Evolutionary conservation across 345 rosid genomes (phyloP).

Genomic region (Hypericum androsaemum): DNA sequence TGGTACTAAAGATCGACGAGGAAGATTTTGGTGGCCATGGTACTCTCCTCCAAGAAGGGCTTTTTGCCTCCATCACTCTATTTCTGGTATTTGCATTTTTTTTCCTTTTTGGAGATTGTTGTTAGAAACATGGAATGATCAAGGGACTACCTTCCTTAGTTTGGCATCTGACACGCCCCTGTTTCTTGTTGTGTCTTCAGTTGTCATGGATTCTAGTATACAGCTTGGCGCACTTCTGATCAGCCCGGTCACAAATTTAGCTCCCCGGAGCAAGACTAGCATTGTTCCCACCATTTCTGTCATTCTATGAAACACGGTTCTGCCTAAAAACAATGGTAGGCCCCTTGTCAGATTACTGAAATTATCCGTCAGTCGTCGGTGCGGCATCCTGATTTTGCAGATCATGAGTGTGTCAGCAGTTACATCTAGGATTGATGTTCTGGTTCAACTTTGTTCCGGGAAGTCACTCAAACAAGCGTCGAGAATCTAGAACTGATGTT

Average conservation of each 20-base stretch:
- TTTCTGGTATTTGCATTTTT: slow-evolving; percentile 51
- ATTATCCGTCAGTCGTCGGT: neutral
- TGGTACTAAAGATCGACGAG: slow-evolving; percentile 82
- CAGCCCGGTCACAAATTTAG: neutral
- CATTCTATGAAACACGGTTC: too few species aligned
- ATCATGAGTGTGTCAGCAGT: slow-evolving; percentile 13
- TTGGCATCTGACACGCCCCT: slow-evolving; percentile 9
- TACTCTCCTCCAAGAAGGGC: slow-evolving; percentile 89
- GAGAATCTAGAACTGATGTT: too few species aligned
- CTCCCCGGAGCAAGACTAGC: neutral
- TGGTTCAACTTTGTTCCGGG: slow-evolving; percentile 2
- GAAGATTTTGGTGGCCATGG: slow-evolving; percentile 94
- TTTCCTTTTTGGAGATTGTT: slow-evolving; percentile 5
- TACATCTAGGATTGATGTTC: slow-evolving; percentile 14
- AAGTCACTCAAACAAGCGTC: neutral
- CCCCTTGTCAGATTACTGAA: too few species aligned
- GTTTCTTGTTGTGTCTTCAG: slow-evolving; percentile 37
- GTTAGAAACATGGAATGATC: neutral
- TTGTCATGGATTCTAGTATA: slow-evolving; percentile 88
- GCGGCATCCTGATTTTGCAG: slow-evolving; percentile 19
- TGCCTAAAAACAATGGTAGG: too few species aligned
- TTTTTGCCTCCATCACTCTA: slow-evolving; percentile 77
- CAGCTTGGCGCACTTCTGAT: slow-evolving; percentile 85
- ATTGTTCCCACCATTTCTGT: too few species aligned
- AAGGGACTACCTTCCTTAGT: neutral